Base-by-base conservation (phyloP, 352 stramenopile species). In the Phytopythium delawarense region DNA sequence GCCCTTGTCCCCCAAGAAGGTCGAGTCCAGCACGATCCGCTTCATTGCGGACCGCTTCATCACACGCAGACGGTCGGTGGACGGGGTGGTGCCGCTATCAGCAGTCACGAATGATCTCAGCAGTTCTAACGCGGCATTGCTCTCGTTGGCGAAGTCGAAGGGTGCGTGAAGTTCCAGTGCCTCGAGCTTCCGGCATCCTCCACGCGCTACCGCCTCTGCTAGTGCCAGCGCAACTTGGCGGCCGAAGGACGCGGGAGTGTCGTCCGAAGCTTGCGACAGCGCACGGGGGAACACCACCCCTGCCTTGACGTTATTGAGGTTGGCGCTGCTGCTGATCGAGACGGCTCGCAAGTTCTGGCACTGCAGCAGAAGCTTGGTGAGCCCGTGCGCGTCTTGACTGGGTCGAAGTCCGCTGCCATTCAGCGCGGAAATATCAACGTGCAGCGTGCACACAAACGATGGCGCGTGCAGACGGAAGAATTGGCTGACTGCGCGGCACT, bases 141-240 rank as follows among this genome's bases (percentile, higher is more conserved):
- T 81, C 54, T 91, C 81, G 6, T 70, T 73, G 18, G 79, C 76
- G 59, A 79, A 85, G 60, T 91, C 78, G 23, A 91, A 91, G 0
- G 81, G 81, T 45, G 81, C 70, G 4, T 61, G 57, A 0, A 91
- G 59, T 42, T 76, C 68, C 12, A 91, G 67, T 37, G 57, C 62
- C 44, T 78, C 42, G 15, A 91, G 69, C 15, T 63, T 64, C 8
- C 58, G 67, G 64, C 79, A 88, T 4, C 76, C 72, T 16, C 65
- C 69, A 15, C 15, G 32, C 35, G 71, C 40, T 9, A 91, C 58
- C 13, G 79, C 79, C 5, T 65, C 59, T 0, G 69, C 58, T 2
- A 85, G 64, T 45, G 81, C 65, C 44, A 70, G 45, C 30, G 87
- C 65, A 4, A 87, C 57, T n/a, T 80, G 63, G 8, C 65, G 65